These are phyloP conservation scores for Paracamarosporium sp. DNA, from an alignment of 2,329 filamentous ascomycete species.

Conservation along the genomic window DNA sequence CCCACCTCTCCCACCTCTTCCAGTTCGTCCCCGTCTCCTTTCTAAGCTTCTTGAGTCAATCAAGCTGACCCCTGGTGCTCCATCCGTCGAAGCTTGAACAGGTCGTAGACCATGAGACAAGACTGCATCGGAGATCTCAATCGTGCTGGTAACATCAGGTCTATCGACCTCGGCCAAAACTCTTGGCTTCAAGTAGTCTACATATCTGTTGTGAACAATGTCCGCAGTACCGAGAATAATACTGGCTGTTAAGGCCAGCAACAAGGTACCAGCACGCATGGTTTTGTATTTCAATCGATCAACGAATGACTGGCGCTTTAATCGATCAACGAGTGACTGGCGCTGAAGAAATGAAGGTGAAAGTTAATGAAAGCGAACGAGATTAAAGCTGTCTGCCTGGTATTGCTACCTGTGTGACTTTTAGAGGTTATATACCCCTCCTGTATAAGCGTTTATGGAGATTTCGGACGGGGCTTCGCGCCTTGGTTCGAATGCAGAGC, in stretches of 20 bases:
- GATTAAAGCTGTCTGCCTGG: neutral
- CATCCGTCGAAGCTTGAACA: neutral
- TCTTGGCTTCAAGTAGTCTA: neutral
- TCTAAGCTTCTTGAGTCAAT: neutral
- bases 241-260: neutral
- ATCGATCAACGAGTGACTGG: neutral
- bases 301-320: neutral
- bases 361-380: neutral
- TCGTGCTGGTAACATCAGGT: neutral
- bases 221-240: neutral
- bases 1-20: neutral
- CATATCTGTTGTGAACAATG: neutral
- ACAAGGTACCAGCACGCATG: neutral
- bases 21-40: neutral
- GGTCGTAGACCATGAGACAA: neutral
- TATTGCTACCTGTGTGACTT: neutral
- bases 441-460: neutral
- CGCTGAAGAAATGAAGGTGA: neutral
- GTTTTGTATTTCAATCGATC: neutral
- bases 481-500: neutral
- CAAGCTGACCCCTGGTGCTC: neutral
- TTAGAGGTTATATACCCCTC: neutral
- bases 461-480: neutral
- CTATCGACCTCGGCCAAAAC: neutral
- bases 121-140: neutral